These are phyloP conservation scores for Cordyceps cateniannulata DNA, from an alignment of 2,329 filamentous ascomycete species.

Conservation along the genomic window DNA sequence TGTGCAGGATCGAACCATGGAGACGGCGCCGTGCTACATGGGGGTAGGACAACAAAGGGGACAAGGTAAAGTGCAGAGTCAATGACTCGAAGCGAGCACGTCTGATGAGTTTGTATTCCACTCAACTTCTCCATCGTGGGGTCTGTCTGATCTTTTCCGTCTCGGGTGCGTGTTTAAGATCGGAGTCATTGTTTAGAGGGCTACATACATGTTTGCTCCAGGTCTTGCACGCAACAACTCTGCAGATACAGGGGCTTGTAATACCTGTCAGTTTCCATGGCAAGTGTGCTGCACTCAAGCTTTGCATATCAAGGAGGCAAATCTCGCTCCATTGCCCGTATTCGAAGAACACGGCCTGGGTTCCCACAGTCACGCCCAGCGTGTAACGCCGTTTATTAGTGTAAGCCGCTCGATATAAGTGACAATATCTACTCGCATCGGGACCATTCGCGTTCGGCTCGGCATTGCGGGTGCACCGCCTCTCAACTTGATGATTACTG, in stretches of 20 bases:
- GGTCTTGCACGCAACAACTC: not conserved
- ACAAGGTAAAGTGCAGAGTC: not conserved
- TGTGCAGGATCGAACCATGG: not conserved
- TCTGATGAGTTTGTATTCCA: not conserved
- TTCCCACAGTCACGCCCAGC: not conserved
- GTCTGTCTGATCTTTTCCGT: not conserved
- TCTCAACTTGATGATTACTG: too few relatives aligned
- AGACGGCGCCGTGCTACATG: conserved; percentile 1
- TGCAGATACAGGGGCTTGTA: not conserved
- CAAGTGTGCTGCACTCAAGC: not conserved
- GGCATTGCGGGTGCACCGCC: not conserved
- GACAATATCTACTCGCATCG: not conserved
- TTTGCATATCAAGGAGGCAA: not conserved
- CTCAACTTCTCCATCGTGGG: not conserved
- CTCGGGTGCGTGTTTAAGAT: conserved; percentile 8
- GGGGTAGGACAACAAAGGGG: not conserved
- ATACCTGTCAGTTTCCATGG: not conserved
- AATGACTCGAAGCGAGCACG: not conserved
- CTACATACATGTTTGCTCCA: not conserved
- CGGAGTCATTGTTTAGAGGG: not conserved
- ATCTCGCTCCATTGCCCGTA: conserved; percentile 5
- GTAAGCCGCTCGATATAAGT: not conserved
- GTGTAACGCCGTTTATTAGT: not conserved
- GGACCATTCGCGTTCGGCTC: not conserved
- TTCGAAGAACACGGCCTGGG: not conserved